Evolutionary conservation across 1,284 basidiomycete genomes (phyloP).

Genomic region (Salmacisia buchloeana): DNA sequence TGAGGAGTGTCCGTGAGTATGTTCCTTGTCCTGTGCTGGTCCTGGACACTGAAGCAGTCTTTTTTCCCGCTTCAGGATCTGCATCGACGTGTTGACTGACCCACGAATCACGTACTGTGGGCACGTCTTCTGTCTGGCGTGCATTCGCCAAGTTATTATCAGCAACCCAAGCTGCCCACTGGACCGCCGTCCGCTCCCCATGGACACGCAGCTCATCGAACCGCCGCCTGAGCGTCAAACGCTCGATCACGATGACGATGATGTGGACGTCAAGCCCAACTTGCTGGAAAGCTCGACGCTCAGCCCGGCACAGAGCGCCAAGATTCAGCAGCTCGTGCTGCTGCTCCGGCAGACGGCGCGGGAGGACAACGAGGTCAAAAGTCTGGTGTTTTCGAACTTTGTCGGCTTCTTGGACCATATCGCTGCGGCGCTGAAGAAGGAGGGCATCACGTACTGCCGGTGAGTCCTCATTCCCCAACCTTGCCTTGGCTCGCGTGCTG

Average conservation of each 20-base stretch:
- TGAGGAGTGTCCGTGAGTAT: conserved; percentile 62
- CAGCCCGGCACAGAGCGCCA: conserved; percentile 54
- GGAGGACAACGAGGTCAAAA: conserved; percentile 12
- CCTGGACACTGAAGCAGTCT: not conserved
- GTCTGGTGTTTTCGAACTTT: conserved; percentile 15
- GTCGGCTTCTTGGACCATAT: conserved; percentile 56
- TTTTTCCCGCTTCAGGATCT: conserved; percentile 56
- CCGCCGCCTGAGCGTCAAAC: conserved; percentile 58
- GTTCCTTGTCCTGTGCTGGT: not conserved
- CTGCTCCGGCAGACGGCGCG: conserved; percentile 56
- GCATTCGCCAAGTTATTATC: conserved; percentile 60
- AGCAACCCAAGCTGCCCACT: conserved; percentile 70
- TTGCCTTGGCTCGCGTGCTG: too few relatives aligned
- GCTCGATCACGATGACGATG: conserved; percentile 22
- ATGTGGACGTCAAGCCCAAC: conserved; percentile 52
- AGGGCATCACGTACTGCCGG: conserved; percentile 67
- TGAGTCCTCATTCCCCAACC: conserved; percentile 48
- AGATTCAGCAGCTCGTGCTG: conserved; percentile 71
- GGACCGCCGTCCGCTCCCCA: conserved; percentile 66
- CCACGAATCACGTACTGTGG: conserved; percentile 73
- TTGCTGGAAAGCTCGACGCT: not conserved
- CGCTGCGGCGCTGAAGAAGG: conserved; percentile 62
- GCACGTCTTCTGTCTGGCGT: conserved; percentile 66
- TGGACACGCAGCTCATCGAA: conserved; percentile 58
- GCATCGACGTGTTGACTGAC: conserved; percentile 62